Conservation (phyloP, 208 protist genomes). For the Perkinsela sp. region DNA sequence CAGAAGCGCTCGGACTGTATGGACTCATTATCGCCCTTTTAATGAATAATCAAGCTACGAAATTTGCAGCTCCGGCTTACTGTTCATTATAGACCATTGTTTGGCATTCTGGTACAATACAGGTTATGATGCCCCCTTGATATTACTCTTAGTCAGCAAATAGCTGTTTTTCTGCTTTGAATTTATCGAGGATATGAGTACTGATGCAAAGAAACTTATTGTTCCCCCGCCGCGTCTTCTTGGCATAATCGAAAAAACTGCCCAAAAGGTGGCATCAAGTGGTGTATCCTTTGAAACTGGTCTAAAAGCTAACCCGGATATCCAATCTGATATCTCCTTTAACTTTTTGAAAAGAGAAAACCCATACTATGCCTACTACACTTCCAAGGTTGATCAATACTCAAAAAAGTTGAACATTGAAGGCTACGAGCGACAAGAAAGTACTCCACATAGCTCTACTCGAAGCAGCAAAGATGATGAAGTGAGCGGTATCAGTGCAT, state of each 20-base stretch:
- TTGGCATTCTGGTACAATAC: too few species aligned
- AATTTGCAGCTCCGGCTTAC: conserved; percentile 10
- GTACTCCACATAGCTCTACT: too few species aligned
- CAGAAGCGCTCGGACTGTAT: conserved; percentile 89
- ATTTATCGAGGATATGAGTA: too few species aligned
- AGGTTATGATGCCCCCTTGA: too few species aligned
- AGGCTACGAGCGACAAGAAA: too few species aligned
- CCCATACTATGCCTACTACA: neutral
- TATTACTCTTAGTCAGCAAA: too few species aligned
- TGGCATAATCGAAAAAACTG: neutral
- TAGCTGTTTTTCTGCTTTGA: too few species aligned
- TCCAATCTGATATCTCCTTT: neutral
- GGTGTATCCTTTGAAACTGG: neutral
- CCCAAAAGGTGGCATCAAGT: neutral
- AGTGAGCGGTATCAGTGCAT: too few species aligned
- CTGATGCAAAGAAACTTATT: neutral
- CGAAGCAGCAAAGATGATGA: too few species aligned
- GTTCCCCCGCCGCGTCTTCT: neutral
- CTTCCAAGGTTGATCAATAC: neutral
- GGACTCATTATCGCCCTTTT: conserved; percentile 94
- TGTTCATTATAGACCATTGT: neutral
- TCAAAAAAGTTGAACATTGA: neutral
- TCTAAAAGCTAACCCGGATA: neutral
- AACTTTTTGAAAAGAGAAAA: neutral
- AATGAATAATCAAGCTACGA: conserved; percentile 58